phyloP scores from a whole-genome alignment of 768 basidiomycete genomes.

The Serendipita vermifera region DNA sequence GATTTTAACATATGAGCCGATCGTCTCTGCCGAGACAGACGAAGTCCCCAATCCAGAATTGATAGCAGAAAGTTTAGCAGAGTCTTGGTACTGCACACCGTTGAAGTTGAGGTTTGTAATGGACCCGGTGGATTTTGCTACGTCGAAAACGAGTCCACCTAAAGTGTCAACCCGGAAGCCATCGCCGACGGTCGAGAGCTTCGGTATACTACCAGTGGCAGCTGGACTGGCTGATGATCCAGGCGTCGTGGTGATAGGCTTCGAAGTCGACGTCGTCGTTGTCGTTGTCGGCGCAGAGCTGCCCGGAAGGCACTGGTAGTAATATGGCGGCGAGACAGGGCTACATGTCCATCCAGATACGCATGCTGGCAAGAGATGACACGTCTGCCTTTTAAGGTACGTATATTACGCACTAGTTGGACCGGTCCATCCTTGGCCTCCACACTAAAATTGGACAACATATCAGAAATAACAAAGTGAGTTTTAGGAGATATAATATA shows the following conservation, averaged over 20 bases:
- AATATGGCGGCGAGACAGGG: neutral
- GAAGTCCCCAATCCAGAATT: constrained; percentile 36
- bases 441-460: no score
- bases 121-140: constrained; percentile 33
- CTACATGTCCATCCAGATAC: neutral
- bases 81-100: constrained; percentile 35
- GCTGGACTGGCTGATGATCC: neutral
- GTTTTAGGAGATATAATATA: no score
- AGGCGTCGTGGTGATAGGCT: neutral
- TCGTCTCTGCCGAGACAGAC: constrained; percentile 29
- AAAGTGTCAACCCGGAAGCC: constrained; percentile 34
- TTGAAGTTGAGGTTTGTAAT: constrained; percentile 36
- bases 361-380: neutral
- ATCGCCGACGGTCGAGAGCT: constrained; percentile 26
- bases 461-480: no score
- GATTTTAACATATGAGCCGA: constrained; percentile 31
- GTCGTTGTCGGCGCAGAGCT: neutral
- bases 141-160: constrained; percentile 32
- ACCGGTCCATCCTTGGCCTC: neutral
- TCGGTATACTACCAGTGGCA: neutral
- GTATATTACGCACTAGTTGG: neutral
- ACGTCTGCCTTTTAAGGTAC: neutral
- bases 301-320: neutral
- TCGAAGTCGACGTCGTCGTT: neutral
- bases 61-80: constrained; percentile 34